A percentile compares a stretch with the other conserved stretches of the same genome.
Conservation (phyloP, 768 basidiomycete species). For the Tylopilus subfusipes region DNA sequence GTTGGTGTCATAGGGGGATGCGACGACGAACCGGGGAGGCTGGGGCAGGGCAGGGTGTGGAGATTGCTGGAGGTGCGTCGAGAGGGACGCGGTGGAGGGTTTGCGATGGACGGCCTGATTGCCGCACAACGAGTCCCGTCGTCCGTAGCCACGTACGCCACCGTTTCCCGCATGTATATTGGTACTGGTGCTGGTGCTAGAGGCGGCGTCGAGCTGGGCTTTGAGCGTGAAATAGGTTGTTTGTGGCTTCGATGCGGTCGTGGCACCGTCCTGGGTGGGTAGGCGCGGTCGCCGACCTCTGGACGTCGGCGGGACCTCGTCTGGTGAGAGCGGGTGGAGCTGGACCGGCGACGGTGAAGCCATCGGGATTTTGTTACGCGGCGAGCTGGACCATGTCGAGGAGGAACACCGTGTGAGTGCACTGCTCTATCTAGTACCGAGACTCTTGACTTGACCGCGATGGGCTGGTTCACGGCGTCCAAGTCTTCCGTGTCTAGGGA, state of each 20-base stretch:
- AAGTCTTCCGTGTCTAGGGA: constrained; percentile 47
- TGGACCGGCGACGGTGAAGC: constrained; percentile 47
- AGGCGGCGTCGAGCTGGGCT: constrained; percentile 47
- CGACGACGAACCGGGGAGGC: constrained; percentile 39
- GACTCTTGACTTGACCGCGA: constrained; percentile 4
- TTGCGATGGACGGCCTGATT: constrained; percentile 20
- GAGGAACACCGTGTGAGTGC: constrained; percentile 15
- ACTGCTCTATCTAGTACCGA: constrained; percentile 7
- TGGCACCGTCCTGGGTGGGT: constrained; percentile 28
- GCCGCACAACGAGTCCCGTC: constrained; percentile 22
- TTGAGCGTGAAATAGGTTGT: constrained; percentile 62
- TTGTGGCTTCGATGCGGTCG: constrained; percentile 28
- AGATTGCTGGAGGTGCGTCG: constrained; percentile 39
- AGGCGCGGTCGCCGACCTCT: constrained; percentile 49
- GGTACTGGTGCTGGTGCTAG: background rate
- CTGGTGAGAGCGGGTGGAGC: constrained; percentile 67
- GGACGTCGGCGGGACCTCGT: constrained; percentile 39
- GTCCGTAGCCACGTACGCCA: background rate
- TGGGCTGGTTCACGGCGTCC: constrained; percentile 37
- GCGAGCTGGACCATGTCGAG: constrained; percentile 1
- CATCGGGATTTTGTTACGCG: constrained; percentile 19
- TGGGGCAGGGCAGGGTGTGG: constrained; percentile 25
- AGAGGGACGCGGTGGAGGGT: constrained; percentile 37
- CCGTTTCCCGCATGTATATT: background rate
- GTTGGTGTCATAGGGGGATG: constrained; percentile 33